Percentiles rank a stretch among this genome's conserved stretches.
phyloP scores from a whole-genome alignment of 2,329 filamentous ascomycete genomes.

The Phyllosticta citribraziliensis region DNA sequence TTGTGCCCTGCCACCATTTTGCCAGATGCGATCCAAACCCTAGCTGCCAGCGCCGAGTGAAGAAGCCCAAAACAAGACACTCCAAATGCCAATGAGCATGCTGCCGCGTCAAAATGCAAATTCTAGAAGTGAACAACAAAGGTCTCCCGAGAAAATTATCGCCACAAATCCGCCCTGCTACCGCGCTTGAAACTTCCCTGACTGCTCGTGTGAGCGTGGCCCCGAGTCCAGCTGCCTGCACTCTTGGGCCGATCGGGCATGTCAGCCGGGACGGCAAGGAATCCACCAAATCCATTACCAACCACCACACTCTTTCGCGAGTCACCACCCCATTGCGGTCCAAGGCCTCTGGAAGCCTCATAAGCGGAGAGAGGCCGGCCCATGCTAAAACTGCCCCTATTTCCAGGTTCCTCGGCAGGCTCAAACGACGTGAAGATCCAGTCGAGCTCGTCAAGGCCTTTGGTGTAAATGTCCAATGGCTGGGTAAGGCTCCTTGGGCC shows the following conservation, averaged over 20 bases:
- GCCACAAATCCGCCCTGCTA: slow-evolving; percentile 10
- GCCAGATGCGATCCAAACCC: slow-evolving; percentile 5
- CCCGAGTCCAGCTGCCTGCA: slow-evolving; percentile 17
- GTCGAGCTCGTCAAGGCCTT: slow-evolving; percentile 56
- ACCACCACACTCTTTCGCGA: slow-evolving; percentile 54
- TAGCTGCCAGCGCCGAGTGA: slow-evolving; percentile 11
- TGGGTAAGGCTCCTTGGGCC: slow-evolving; percentile 26
- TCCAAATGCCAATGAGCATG: neutral
- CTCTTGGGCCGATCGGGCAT: slow-evolving; percentile 25
- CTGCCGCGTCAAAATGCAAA: neutral
- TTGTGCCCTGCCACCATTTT: slow-evolving; percentile 1
- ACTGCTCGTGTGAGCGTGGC: neutral
- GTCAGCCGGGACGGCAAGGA: slow-evolving; percentile 48
- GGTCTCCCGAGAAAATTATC: neutral
- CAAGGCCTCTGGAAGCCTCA: slow-evolving; percentile 36
- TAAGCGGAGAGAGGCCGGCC: slow-evolving; percentile 38
- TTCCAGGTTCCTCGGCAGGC: slow-evolving; percentile 36
- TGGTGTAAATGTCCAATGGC: slow-evolving; percentile 53
- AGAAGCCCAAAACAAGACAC: neutral
- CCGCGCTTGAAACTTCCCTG: slow-evolving; percentile 1
- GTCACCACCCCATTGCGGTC: slow-evolving; percentile 50
- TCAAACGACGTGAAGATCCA: slow-evolving; percentile 57
- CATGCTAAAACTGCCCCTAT: slow-evolving; percentile 28
- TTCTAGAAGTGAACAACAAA: neutral
- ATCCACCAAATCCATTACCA: slow-evolving; percentile 57